Evolutionary conservation across 108 stramenopile genomes (phyloP), one percentile per base, ranked within the genome.

Genomic region (Cyclostephanos invisitatus): DNA sequence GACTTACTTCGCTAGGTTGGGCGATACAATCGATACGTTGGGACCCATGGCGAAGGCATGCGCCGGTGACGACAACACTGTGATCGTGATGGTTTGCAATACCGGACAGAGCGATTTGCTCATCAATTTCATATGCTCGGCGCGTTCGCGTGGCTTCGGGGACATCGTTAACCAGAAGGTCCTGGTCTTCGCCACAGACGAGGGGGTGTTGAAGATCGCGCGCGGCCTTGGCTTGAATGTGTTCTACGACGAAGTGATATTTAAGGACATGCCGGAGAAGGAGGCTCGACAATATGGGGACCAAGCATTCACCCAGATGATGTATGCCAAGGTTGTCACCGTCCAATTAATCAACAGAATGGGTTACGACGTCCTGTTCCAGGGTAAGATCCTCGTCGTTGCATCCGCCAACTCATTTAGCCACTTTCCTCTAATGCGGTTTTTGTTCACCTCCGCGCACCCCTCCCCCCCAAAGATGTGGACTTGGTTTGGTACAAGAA

Each of bases 291-390:
- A 22, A 7, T 89, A 89, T 46, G 83, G 85, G 24, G 88, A 89
- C 55, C 54, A 37, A 12, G 63, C 70, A 5, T 89, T 89, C 58
- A 65, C 72, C 3, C 71, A 70, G n/a, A 87, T 89, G 85, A 89
- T 89, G 89, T 87, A 80, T 67, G 68, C 80, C 51, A 89, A 89
- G 67, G 73, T 83, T 18, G 80, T 87, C 37, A 77, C 77, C 7
- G 84, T 87, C 50, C 86, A 84, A 47, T 48, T 89, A 27, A 65
- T 80, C 59, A 73, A 85, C 54, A 48, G 53, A 2, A 47, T 86
- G 51, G 86, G 86, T 12, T 81, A 84, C 59, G 83, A 89, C 18
- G 68, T 89, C 7, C 55, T 89, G 18, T 89, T 86, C 60, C 88
- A 89, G 64, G 92, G 91, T 77, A 89, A 93, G 64, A 65, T 89